These are phyloP conservation scores for Naganishia vaughanmartiniae DNA, from an alignment of 768 basidiomycete species.

Conservation along the genomic window DNA sequence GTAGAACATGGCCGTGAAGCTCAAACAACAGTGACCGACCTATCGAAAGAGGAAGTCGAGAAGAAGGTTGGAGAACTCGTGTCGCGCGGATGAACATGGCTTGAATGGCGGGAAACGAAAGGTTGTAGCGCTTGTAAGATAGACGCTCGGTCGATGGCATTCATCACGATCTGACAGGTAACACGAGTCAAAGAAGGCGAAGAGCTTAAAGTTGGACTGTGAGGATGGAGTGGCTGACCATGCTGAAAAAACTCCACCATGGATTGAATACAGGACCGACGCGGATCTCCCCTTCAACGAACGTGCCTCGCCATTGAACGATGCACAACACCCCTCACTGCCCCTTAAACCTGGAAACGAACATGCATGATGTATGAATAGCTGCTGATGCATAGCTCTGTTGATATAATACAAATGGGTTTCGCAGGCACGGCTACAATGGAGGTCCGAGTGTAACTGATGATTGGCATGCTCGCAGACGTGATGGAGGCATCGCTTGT, in stretches of 20 bases:
- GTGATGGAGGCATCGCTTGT: background rate
- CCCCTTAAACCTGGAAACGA: background rate
- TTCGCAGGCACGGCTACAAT: background rate
- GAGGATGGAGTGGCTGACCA: too few species aligned
- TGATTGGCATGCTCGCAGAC: background rate
- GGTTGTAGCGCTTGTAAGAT: slow-evolving; percentile 20
- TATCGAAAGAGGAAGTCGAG: slow-evolving; percentile 49
- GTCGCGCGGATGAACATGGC: slow-evolving; percentile 19
- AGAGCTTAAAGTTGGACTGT: too few species aligned
- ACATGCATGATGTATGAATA: background rate
- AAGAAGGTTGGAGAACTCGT: slow-evolving; percentile 41
- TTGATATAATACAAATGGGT: slow-evolving; percentile 13
- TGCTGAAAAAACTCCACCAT: too few species aligned
- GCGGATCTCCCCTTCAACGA: background rate
- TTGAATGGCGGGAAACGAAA: background rate
- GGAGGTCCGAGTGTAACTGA: background rate
- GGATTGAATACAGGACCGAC: too few species aligned
- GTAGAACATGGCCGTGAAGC: slow-evolving; percentile 50
- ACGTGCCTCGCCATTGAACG: background rate
- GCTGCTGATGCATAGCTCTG: slow-evolving; percentile 1
- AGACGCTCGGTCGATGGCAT: background rate
- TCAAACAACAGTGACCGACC: slow-evolving; percentile 40
- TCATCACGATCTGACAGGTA: background rate
- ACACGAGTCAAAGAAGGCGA: too few species aligned
- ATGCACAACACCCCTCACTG: background rate